A percentile compares a stretch with the other conserved stretches of the same genome.
Conservation (phyloP, 306 rosid species). For the Inga oerstediana region DNA sequence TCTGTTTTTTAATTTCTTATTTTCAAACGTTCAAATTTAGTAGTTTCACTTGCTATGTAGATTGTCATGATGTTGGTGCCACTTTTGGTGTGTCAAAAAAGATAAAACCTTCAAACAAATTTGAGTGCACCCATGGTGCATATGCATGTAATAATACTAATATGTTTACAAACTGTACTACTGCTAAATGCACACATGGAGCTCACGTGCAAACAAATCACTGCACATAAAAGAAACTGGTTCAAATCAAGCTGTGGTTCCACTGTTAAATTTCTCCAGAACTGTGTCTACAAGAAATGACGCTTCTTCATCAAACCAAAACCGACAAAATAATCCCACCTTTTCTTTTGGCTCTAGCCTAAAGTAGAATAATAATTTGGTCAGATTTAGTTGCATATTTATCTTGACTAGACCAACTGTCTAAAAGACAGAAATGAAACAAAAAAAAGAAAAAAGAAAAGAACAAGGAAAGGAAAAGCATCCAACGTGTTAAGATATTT, state of each 20-base stretch:
- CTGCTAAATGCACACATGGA: neutral
- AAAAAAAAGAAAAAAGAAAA: neutral
- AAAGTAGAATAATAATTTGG: neutral
- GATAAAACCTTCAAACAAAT: neutral
- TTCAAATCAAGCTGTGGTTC: neutral
- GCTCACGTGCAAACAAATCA: neutral
- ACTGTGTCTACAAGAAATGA: neutral
- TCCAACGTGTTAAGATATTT: neutral
- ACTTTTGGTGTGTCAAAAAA: neutral
- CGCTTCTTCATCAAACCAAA: neutral
- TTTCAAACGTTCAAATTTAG: neutral
- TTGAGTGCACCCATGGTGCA: neutral
- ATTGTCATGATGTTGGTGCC: neutral
- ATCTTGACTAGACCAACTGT: neutral
- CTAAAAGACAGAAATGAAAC: neutral
- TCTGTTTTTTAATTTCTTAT: neutral
- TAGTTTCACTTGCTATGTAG: neutral
- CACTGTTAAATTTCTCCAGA: neutral
- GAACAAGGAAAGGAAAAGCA: neutral
- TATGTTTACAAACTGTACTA: neutral
- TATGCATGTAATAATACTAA: neutral
- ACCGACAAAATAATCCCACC: neutral
- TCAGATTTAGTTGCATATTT: neutral
- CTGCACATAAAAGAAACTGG: neutral
- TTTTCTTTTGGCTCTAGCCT: neutral